Conservation (phyloP, 106 monocot genomes). For the Hemerocallis citrina region DNA sequence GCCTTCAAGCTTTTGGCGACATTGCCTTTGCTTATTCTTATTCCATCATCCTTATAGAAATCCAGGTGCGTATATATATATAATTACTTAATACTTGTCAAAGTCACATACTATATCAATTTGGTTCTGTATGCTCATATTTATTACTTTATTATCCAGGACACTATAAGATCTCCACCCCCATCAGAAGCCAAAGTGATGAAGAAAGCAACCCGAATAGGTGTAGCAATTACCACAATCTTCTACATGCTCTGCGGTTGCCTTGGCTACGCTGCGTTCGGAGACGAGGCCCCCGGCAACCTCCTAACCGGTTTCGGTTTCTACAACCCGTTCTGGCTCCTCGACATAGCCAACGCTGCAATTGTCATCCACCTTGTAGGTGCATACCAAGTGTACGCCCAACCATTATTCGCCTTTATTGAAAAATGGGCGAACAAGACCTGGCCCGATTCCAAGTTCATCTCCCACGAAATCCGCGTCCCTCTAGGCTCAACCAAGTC, state of each 20-base stretch:
- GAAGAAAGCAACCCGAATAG: slow-evolving; percentile 63
- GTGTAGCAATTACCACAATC: slow-evolving; percentile 60
- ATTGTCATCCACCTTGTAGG: slow-evolving; percentile 72
- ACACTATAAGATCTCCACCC: slow-evolving; percentile 72
- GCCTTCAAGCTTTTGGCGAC: slow-evolving; percentile 42
- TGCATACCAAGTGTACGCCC: slow-evolving; percentile 80
- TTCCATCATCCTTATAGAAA: slow-evolving; percentile 40
- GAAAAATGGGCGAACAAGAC: slow-evolving; percentile 31
- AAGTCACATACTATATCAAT: not conserved
- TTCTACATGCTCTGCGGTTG: slow-evolving; percentile 93
- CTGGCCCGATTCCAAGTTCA: slow-evolving; percentile 36
- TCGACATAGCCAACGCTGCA: slow-evolving; percentile 80
- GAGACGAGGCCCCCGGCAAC: slow-evolving; percentile 72
- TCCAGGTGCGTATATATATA: slow-evolving; percentile 19
- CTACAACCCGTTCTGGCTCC: slow-evolving; percentile 81
- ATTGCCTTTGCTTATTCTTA: slow-evolving; percentile 47
- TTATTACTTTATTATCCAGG: slow-evolving; percentile 22
- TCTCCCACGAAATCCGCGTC: slow-evolving; percentile 34
- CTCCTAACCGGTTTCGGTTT: slow-evolving; percentile 83
- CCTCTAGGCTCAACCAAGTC: slow-evolving; percentile 15
- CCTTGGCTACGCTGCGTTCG: slow-evolving; percentile 88
- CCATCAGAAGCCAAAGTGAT: slow-evolving; percentile 72
- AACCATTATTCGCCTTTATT: slow-evolving; percentile 52
- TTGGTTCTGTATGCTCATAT: not conserved
- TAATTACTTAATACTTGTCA: not conserved